Evolutionary conservation across 306 rosid species (phyloP).

Genomic region (Ormosia emarginata): DNA sequence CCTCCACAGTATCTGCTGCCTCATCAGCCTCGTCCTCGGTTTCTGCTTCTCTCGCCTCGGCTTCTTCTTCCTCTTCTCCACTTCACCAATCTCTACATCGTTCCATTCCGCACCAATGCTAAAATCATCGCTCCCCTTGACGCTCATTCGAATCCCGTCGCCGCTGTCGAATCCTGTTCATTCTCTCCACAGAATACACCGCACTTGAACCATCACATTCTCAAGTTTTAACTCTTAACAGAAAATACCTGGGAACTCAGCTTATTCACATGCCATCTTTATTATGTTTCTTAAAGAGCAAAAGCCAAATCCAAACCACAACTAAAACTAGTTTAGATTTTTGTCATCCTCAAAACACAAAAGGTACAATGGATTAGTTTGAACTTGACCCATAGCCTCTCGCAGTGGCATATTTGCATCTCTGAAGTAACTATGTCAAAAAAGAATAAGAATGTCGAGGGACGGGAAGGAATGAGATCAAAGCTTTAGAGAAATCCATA

Average conservation of each 20-base stretch:
- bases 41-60: conserved; percentile 95
- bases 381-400: not conserved
- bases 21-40: conserved; percentile 87
- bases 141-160: conserved; percentile 23
- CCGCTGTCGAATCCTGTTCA: conserved; percentile 26
- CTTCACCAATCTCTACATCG: conserved; percentile 53
- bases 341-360: not conserved
- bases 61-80: conserved; percentile 83
- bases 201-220: not conserved
- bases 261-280: not conserved
- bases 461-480: too few relatives aligned
- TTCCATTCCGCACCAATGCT: conserved; percentile 61
- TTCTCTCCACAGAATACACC: too few relatives aligned
- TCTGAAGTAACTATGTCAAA: not conserved
- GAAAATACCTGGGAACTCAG: not conserved
- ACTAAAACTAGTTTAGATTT: not conserved
- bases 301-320: not conserved
- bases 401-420: not conserved
- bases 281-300: not conserved
- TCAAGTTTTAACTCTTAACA: not conserved
- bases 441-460: too few relatives aligned
- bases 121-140: conserved; percentile 44
- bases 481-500: too few relatives aligned
- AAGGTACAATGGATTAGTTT: not conserved
- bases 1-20: conserved; percentile 88